A percentile compares a stretch with the other conserved stretches of the same genome.
phyloP scores from a whole-genome alignment of 2,329 filamentous ascomycete species.

The Aspergillus udagawae region DNA sequence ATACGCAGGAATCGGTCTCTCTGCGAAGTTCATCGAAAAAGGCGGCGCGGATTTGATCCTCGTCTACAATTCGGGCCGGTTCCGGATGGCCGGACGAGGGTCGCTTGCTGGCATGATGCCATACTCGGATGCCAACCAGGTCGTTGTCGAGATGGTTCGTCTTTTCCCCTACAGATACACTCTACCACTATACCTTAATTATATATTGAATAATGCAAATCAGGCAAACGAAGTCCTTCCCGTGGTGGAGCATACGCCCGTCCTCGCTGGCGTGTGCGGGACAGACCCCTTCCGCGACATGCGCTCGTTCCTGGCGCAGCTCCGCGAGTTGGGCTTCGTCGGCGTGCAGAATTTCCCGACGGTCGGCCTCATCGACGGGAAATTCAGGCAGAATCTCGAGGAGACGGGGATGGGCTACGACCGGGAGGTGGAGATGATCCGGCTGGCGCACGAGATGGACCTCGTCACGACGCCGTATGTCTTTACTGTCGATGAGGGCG shows the following conservation, averaged over 20 bases:
- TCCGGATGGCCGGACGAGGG: slow-evolving; percentile 68
- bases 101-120: slow-evolving; percentile 68
- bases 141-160: slow-evolving; percentile 63
- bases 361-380: slow-evolving; percentile 66
- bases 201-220: neutral
- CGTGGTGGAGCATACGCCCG: slow-evolving; percentile 59
- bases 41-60: slow-evolving; percentile 68
- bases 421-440: slow-evolving; percentile 64
- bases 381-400: slow-evolving; percentile 64
- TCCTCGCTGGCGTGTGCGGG: slow-evolving; percentile 67
- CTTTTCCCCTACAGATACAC: too few species aligned
- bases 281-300: slow-evolving; percentile 67
- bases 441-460: slow-evolving; percentile 55
- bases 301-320: slow-evolving; percentile 54
- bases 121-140: slow-evolving; percentile 66
- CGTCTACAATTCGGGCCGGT: slow-evolving; percentile 68
- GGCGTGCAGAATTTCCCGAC: slow-evolving; percentile 73
- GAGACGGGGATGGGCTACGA: slow-evolving; percentile 69
- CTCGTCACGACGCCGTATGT: slow-evolving; percentile 68
- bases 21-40: slow-evolving; percentile 66
- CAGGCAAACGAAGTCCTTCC: slow-evolving; percentile 63
- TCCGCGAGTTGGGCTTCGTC: slow-evolving; percentile 61
- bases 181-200: neutral
- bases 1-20: slow-evolving; percentile 59
- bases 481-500: slow-evolving; percentile 60